Percentiles rank a stretch among this genome's conserved stretches.
phyloP scores from a whole-genome alignment of 257 asterid species.

The Capsicum rhomboideum region DNA sequence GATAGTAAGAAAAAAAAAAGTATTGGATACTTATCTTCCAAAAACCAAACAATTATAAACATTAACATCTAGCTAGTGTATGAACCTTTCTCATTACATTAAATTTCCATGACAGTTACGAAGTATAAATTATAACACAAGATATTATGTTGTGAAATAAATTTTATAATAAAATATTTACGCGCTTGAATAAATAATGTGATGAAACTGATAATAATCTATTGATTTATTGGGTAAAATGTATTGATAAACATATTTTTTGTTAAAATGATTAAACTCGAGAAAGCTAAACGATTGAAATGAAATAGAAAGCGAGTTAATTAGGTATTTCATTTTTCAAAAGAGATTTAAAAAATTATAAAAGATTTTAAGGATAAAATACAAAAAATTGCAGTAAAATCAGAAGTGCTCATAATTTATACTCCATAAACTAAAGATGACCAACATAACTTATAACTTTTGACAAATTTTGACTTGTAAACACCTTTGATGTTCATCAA shows the following conservation, averaged over 20 bases:
- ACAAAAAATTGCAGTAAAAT: background rate
- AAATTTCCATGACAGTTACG: background rate
- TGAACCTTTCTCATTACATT: background rate
- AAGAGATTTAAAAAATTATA: background rate
- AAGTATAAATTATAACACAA: background rate
- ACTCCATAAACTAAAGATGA: background rate
- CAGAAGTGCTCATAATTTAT: background rate
- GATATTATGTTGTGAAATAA: background rate
- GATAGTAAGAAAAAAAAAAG: background rate
- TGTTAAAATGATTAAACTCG: background rate
- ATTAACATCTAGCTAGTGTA: background rate
- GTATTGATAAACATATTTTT: background rate
- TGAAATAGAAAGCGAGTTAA: background rate
- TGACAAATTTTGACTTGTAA: background rate
- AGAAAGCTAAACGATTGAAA: rapidly evolving
- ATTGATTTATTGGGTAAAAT: background rate
- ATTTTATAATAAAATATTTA: background rate
- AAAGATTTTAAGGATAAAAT: background rate
- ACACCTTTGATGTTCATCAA: background rate
- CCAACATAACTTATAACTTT: background rate
- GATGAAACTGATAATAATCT: background rate
- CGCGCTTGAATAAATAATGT: background rate
- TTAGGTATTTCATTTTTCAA: background rate
- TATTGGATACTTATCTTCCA: background rate
- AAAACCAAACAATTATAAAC: background rate